Evolutionary conservation across 2,329 filamentous ascomycete genomes (phyloP).

Genomic region (Hypomyces rosellus): DNA sequence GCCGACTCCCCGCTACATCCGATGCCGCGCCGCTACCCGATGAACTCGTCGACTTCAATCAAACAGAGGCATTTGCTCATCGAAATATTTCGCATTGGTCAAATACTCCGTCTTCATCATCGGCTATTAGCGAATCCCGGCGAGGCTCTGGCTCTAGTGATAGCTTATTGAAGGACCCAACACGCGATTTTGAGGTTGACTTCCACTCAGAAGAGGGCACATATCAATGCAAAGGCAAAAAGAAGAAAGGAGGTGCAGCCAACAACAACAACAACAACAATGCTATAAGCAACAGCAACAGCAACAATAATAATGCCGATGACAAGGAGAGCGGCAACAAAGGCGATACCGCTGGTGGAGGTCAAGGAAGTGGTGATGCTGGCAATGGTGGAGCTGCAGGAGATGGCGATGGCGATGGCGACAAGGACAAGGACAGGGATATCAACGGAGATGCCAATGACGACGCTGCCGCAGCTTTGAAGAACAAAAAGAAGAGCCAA

Average conservation of each 20-base stretch:
- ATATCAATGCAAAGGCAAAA: slow-evolving; percentile 52
- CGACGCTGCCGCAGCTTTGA: slow-evolving; percentile 14
- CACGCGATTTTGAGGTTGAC: slow-evolving; percentile 44
- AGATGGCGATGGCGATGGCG: slow-evolving; percentile 39
- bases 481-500: slow-evolving; percentile 37
- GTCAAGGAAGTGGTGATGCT: not conserved
- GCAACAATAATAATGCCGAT: not conserved
- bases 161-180: slow-evolving; percentile 41
- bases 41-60: slow-evolving; percentile 25
- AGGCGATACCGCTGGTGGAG: not conserved
- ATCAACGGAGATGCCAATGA: slow-evolving; percentile 21
- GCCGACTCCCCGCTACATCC: slow-evolving; percentile 19
- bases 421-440: slow-evolving; percentile 40
- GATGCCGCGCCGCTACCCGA: slow-evolving; percentile 17
- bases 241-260: slow-evolving; percentile 33
- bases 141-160: slow-evolving; percentile 12
- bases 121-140: slow-evolving; percentile 17
- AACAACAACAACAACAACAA: slow-evolving; percentile 9
- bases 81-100: not conserved
- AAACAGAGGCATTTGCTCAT: slow-evolving; percentile 24
- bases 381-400: slow-evolving; percentile 11
- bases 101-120: slow-evolving; percentile 1
- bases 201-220: slow-evolving; percentile 49
- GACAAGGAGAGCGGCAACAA: not conserved
- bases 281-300: not conserved